Base-by-base conservation (phyloP, 2,329 filamentous ascomycete species). In the Triangularia verruculosa region DNA sequence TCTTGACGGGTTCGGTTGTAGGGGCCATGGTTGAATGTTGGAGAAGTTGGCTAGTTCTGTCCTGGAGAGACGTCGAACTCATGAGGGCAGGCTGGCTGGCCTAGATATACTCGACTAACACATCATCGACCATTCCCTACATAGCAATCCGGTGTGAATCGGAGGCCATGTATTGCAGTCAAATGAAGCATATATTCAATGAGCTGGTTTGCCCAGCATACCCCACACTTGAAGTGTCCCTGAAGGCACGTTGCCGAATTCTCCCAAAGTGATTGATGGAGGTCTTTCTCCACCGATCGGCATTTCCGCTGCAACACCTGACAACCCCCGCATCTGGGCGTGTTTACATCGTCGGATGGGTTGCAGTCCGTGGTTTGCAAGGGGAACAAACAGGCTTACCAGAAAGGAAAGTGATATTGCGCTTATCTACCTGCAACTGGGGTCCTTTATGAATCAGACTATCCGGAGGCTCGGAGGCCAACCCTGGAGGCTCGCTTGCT, bases 1-100 rank as follows among this genome's bases (percentile, higher is more conserved):
- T 81, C 72, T 79, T 71, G 4, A 78, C 78, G 57, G 74, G 62
- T 66, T 80, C 77, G 43, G 74, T 74, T 53, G 72, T 66, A 70
- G 76, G 72, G 64, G 74, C 74, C 76, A 80, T 78, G 64, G 24
- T 75, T n/a, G 13, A 13, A 15, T n/a, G 32, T 8, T 59, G 11
- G 34, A 30, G 24, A 30, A 34, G 51, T 34, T 53, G 3, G n/a
- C 6, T 13, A 39, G 30, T 20, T 61, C 15, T 59, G 22, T 13
- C 17, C 12, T 34, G n/a, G 1, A 54, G 52, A 27, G 25, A 27
- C 22, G 22, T 4, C 13, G 15, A 54, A 54, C 52, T 54, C 22
- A 20, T 6, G 22, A 13, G 52, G 52, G n/a, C n/a, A n/a, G 25
- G 11, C 22, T 8, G 6, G 11, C 39, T 20, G 39, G 39, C n/a